Percentiles rank a stretch among this genome's conserved stretches.
These are phyloP conservation scores for Casuarina glauca DNA, from an alignment of 306 rosid species.

Conservation along the genomic window DNA sequence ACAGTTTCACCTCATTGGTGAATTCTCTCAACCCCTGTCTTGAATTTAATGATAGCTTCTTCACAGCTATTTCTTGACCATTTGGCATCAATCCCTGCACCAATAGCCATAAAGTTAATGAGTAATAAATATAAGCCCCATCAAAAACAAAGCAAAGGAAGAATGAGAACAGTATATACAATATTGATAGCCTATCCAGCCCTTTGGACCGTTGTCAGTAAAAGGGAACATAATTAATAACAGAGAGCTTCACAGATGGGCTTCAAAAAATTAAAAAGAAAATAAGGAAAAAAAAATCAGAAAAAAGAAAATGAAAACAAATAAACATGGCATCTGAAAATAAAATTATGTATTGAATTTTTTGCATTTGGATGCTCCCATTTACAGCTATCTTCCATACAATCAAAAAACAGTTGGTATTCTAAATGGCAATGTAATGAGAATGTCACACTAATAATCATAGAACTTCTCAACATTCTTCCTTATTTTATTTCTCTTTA, in stretches of 20 bases:
- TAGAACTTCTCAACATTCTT: no score
- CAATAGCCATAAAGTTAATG: background rate
- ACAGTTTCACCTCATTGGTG: conserved; percentile 75
- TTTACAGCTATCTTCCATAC: no score
- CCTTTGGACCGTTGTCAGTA: background rate
- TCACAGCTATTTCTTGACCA: conserved; percentile 87
- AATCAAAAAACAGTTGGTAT: no score
- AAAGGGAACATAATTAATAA: background rate
- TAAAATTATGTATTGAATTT: no score
- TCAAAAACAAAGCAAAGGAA: background rate
- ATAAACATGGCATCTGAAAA: no score
- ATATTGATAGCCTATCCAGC: background rate
- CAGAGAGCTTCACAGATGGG: background rate
- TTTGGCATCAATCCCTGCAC: conserved; percentile 85
- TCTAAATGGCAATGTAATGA: no score
- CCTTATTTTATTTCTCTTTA: no score
- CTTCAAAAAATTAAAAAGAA: background rate
- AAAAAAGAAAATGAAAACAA: no score
- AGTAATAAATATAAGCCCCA: background rate
- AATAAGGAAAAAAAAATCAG: background rate
- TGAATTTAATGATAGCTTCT: conserved; percentile 73
- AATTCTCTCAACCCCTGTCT: conserved; percentile 83
- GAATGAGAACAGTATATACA: background rate
- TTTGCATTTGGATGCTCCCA: no score
- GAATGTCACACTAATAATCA: no score